Base-by-base conservation (phyloP, 345 rosid species). In the thale cress (Arabidopsis thaliana) region DNA sequence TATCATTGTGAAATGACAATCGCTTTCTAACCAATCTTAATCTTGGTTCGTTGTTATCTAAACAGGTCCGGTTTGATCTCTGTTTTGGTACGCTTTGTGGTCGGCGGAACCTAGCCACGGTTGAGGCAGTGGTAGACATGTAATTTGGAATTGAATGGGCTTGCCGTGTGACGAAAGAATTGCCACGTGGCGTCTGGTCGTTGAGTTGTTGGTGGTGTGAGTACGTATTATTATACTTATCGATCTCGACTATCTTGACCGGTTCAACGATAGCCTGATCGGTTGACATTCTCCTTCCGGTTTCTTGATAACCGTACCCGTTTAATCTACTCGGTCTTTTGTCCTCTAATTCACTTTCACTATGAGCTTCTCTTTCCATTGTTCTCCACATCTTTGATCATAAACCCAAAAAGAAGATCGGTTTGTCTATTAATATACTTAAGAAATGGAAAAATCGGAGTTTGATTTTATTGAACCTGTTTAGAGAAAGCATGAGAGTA, bases 81-180 rank as follows among this genome's bases (percentile, higher is more conserved):
- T 85, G 89, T 74, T 83, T 85, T 6, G 98, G 95, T 46, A 82
- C 85, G 75, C 93, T 89, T 42, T 82, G 90, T 38, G 98, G 90
- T 44, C 91, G 79, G 66, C 36, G 22, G 16, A 71, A 4, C 69
- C 88, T 77, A 44, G 95, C 85, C 0, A 89, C 82, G 45, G 87
- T 84, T 0, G 96, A 89, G 59, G 84, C 93, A 1, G 98, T 93
- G 38, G 89, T 82, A 3, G 90, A 86, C 98, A 90, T 93, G 82
- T 93, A 93, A 78, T 82, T 85, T 6, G 98, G 96, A 63, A 59
- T 50, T 23, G 68, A 22, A 23, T 76, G 73, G 33, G 41, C 60
- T 69, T 76, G 50, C 65, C 70, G 1, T 53, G 50, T 52, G 58
- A 42, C 40, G 70, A 50, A 70, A 69, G 49, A n/a, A 2, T 4